phyloP scores from a whole-genome alignment of 305 asterid genomes.

The Fraxinus dipetala region DNA sequence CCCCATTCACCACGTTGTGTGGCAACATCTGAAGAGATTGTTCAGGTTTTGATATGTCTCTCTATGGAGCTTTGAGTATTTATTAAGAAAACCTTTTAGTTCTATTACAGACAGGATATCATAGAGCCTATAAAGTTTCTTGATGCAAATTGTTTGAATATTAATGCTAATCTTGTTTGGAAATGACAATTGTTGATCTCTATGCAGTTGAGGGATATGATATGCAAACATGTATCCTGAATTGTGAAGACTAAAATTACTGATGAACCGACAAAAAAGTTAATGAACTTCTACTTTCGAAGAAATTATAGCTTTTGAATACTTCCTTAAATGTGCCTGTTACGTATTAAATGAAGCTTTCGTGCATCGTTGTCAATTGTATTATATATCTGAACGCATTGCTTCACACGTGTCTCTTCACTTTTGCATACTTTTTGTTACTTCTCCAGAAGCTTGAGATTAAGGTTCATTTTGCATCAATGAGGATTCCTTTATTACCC shows the following conservation, averaged over 20 bases:
- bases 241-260: not conserved
- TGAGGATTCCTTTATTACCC: not conserved
- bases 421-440: not conserved
- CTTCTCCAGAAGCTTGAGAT: conserved; percentile 1
- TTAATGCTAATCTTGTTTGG: conserved; percentile 19
- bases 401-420: conserved; percentile 1
- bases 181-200: not conserved
- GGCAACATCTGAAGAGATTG: conserved; percentile 88
- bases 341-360: conserved; percentile 9
- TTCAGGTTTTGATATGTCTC: conserved; percentile 63
- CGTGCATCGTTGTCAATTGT: not conserved
- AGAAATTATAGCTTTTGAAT: conserved; percentile 4
- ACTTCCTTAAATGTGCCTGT: conserved; percentile 10
- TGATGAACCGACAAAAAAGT: conserved; percentile 21
- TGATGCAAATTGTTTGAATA: conserved; percentile 7
- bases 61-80: conserved; percentile 23
- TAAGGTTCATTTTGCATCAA: conserved; percentile 7
- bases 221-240: conserved; percentile 10
- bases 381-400: conserved; percentile 6
- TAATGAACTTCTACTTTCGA: conserved; percentile 14
- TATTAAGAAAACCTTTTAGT: not conserved
- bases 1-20: conserved; percentile 78
- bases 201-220: conserved; percentile 9
- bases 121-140: not conserved
- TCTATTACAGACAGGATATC: not conserved